Base-by-base conservation (phyloP, 306 rosid genomes). In the Begonia loranthoides region DNA sequence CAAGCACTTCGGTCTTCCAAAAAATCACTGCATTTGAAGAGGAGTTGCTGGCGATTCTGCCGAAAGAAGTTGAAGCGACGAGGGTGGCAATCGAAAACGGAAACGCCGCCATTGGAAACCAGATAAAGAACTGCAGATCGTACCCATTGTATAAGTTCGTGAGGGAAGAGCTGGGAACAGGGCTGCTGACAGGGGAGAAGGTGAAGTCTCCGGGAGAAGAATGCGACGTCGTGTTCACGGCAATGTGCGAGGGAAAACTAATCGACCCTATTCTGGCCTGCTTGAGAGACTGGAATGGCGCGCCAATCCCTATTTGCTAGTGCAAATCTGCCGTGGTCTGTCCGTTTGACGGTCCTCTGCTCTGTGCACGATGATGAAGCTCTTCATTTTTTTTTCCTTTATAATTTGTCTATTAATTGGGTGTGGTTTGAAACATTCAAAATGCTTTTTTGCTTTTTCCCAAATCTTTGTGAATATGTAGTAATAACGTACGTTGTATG, bases 101-200 rank as follows among this genome's bases (percentile, higher is more conserved):
- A 0, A 76, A 68, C 0, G 24, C 77, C 11, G 69, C 46, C 0
- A 54, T 79, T 2, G 62, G 86, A 5, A 84, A 84, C 74, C 71
- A 72, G 71, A 84, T 88, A 39, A 55, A 63, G 60, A 81, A 81
- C 15, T 88, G 95, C 59, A 76, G 95, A 54, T 88, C 95, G 0
- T 88, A 84, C 40, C 97, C 97, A 0, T 51, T 88, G 73, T 88
- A 84, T 81, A 81, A 68, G 62, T 84, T 88, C 62, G 84, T 84
- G 65, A 71, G 97, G 51, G 87, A 77, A 46, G 81, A 75, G 52
- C 59, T 88, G 65, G 84, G 84, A 0, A 61, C 84, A 1, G 63
- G 44, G 10, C 67, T 81, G 63, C 69, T 88, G 10, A 84, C 82
- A 0, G 97, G 97, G 1, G 95, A 88, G 51, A 79, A 67, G 51